phyloP scores from a whole-genome alignment of 2,329 filamentous ascomycete species.

The Purpureocillium takamizusanense region DNA sequence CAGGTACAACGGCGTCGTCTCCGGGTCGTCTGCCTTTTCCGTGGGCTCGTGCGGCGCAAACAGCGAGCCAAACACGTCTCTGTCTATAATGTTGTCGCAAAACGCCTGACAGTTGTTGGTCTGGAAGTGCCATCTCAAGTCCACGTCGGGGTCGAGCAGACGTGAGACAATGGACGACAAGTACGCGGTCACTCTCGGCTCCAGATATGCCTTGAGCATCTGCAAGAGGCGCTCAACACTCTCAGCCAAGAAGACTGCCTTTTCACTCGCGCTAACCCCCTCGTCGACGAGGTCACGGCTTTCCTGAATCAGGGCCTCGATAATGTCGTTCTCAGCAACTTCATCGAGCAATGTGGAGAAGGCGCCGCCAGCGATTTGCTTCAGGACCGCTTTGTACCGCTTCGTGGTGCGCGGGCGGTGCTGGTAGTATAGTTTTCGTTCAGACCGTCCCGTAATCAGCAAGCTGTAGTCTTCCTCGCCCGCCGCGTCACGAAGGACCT shows the following conservation, averaged over 20 bases:
- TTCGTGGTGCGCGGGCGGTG: conserved; percentile 12
- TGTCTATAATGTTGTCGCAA: conserved; percentile 24
- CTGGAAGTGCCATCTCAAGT: conserved; percentile 20
- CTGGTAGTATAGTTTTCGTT: conserved; percentile 10
- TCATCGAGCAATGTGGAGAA: conserved; percentile 20
- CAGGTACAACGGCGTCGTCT: conserved; percentile 19
- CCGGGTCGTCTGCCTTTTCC: background rate
- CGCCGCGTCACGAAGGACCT: conserved; percentile 12
- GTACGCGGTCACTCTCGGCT: conserved; percentile 16
- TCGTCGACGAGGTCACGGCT: conserved; percentile 13
- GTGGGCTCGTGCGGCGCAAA: conserved; percentile 3
- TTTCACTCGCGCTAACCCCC: conserved; percentile 7
- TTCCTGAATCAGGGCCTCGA: conserved; percentile 16
- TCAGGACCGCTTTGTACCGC: conserved; percentile 28
- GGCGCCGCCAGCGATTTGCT: conserved; percentile 27
- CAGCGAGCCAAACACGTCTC: conserved; percentile 19
- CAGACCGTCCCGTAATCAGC: conserved; percentile 10
- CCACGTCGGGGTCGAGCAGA: conserved; percentile 16
- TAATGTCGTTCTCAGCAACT: conserved; percentile 15
- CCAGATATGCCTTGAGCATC: conserved; percentile 15
- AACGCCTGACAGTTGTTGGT: conserved; percentile 29
- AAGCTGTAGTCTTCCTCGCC: conserved; percentile 11
- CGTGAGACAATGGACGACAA: conserved; percentile 18
- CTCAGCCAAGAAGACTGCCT: conserved; percentile 7
- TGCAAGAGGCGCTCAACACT: conserved; percentile 7